Base-by-base conservation (phyloP, 164 flowering plant species). In the Stephania yunnanensis region DNA sequence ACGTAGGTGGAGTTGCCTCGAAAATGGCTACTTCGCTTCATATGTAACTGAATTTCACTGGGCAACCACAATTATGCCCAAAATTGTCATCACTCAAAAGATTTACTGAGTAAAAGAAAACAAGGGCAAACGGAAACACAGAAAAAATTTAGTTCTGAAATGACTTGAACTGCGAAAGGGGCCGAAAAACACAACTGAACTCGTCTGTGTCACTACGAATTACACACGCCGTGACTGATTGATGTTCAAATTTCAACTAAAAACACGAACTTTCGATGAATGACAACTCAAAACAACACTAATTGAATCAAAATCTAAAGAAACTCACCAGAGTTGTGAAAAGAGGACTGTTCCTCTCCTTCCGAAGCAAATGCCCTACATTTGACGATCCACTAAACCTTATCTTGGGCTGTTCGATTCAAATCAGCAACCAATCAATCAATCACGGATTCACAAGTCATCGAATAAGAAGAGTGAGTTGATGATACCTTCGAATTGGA, bases 341-440 rank as follows among this genome's bases (percentile, higher is more conserved):
- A 46, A 80, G 79, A 25, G 80, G 74, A 71, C 75, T 80, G 69
- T 5, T 69, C 52, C 64, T 82, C 20, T 71, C 84, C 77, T 71
- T 79, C 46, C 46, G 69, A 17, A 81, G 74, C 77, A 69, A 5
- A 20, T 68, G 9, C 44, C 44, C 58, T 15, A 73, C 46, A 68
- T 71, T 58, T 42, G 52, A 67, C 71, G 52, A 67, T 72, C 78
- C 80, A 77, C 83, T 78, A 63, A 83, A 78, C 73, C 80, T 82
- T 75, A 4, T 36, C 1, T 4, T 36, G 42, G 42, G 42, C 42
- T 36, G 72, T 70, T 68, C 83, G 80, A 13, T 46, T 68, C 19
- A 71, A 31, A 46, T 22, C 4, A 36, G 25, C 25, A 25, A 25
- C 0, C 25, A 25, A 25, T 25, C 25, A 80, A 72, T 68, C 10